Percentiles rank a stretch among this genome's conserved stretches.
Conservation (phyloP, 164 flowering plant species). For the Cinnamomum micranthum region DNA sequence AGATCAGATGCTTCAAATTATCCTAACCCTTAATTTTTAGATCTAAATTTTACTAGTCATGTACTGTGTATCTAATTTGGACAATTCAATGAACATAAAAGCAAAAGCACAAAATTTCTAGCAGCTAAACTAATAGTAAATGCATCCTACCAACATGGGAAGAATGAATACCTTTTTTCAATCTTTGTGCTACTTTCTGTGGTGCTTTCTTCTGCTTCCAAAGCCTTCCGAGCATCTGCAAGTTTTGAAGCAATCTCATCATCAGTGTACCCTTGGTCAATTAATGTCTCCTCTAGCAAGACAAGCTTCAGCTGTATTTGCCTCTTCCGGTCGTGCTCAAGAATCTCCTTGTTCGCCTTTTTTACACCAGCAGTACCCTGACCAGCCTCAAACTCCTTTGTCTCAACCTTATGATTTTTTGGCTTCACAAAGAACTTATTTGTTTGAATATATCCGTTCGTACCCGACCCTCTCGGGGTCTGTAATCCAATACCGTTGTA, state of each 20-base stretch:
- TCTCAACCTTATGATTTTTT: slow-evolving; percentile 33
- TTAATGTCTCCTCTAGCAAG: slow-evolving; percentile 72
- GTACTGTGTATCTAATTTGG: too few relatives aligned
- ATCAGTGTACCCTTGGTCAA: slow-evolving; percentile 83
- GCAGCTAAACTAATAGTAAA: too few relatives aligned
- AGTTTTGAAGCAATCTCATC: slow-evolving; percentile 64
- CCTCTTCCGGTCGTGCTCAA: slow-evolving; percentile 91
- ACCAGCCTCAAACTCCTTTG: slow-evolving; percentile 55
- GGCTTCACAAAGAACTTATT: slow-evolving; percentile 80
- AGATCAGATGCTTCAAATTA: too few relatives aligned
- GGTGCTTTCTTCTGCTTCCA: slow-evolving; percentile 43
- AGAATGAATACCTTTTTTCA: slow-evolving; percentile 8
- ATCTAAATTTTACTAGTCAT: too few relatives aligned
- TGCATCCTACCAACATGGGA: background rate
- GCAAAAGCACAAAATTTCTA: too few relatives aligned
- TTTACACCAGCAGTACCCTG: slow-evolving; percentile 88
- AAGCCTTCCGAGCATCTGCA: slow-evolving; percentile 47
- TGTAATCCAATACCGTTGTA: slow-evolving; percentile 94
- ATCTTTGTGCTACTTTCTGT: slow-evolving; percentile 18
- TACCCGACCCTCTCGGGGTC: slow-evolving; percentile 91
- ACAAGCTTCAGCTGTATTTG: slow-evolving; percentile 84
- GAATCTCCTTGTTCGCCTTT: slow-evolving; percentile 73
- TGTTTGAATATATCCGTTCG: slow-evolving; percentile 82
- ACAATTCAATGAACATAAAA: too few relatives aligned
- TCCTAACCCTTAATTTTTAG: too few relatives aligned